Conservation (phyloP, 2,329 filamentous ascomycete genomes). For the Plectosphaerella cucumerina region DNA sequence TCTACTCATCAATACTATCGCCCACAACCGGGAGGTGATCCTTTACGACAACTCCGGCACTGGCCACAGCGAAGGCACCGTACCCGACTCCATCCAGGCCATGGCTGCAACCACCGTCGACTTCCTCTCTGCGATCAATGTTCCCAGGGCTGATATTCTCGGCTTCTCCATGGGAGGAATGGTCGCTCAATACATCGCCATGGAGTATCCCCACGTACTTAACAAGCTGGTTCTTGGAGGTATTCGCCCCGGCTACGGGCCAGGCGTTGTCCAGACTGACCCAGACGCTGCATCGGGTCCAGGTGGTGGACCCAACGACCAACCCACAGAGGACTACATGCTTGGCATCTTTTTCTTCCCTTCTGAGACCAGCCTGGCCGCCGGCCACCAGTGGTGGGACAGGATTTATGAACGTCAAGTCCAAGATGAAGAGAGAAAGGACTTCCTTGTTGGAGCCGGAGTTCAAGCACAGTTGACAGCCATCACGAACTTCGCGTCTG, state of each 20-base stretch:
- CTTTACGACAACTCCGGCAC: constrained; percentile 45
- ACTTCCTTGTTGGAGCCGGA: background rate
- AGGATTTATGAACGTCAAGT: background rate
- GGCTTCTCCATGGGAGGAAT: constrained; percentile 48
- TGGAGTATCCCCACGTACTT: constrained; percentile 14
- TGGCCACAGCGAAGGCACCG: constrained; percentile 37
- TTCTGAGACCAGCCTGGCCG: background rate
- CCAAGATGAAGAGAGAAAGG: background rate
- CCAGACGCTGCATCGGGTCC: background rate
- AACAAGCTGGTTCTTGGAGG: background rate
- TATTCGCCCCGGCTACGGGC: background rate
- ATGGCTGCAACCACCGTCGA: constrained; percentile 24
- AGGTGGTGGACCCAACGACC: background rate
- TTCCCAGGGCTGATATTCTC: constrained; percentile 37
- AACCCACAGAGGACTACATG: background rate
- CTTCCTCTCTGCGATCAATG: constrained; percentile 21
- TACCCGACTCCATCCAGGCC: constrained; percentile 30
- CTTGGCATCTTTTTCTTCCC: background rate
- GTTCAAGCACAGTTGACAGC: background rate
- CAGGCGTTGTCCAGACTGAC: background rate
- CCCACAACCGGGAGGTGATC: constrained; percentile 34
- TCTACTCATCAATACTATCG: constrained; percentile 38
- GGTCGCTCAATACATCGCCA: constrained; percentile 39
- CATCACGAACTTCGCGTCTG: background rate
- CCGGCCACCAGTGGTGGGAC: background rate